Evolutionary conservation across 2,329 filamentous ascomycete genomes (phyloP), one percentile per base, ranked within the genome.

Genomic region (Trichoderma atrobrunneum): DNA sequence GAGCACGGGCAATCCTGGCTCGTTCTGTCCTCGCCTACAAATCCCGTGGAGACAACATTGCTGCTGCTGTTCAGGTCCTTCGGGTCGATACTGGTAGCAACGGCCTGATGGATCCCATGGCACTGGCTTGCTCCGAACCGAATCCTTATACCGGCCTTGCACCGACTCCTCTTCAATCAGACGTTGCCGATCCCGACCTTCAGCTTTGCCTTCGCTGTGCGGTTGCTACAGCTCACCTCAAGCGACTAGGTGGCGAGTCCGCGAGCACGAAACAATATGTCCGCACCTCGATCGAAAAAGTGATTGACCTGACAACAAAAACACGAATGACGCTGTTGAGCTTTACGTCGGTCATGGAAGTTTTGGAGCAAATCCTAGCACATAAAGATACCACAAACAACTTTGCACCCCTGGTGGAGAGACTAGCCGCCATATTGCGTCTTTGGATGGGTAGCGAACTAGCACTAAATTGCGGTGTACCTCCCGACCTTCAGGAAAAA

Each of bases 361-460:
- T 92, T 30, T 87, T 91, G 84, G 85, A 87, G 62, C 80, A 82
- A 30, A 82, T 91, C 5, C 80, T 85, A 26, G 78, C 77, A 2
- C 86, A 89, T 75, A 79, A 84, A 63, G 79, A 83, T 21, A 84
- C 84, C 1, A 84, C 85, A 2, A 84, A 85, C 71, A 81, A 80
- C 5, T 88, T 85, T 74, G 80, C 84, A 3, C 75, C 79, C 1
- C 81, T 85, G 1, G 80, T 92, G 6, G 89, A 91, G 78, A 83
- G 84, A 36, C 81, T 91, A 16, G 87, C 89, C 0, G 89, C 86
- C 6, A 85, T 81, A 18, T 80, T 92, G 62, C 84, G 90, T 30
- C 85, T 89, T 51, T 91, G 90, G 90, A 87, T 89, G 64, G 88
- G 88, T 18, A 85, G 87, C 7, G 77, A 81, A 2, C 81, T 84